A percentile compares a stretch with the other conserved stretches of the same genome.
phyloP scores from a whole-genome alignment of 1,284 basidiomycete genomes.

The Fomitopsis betulina region DNA sequence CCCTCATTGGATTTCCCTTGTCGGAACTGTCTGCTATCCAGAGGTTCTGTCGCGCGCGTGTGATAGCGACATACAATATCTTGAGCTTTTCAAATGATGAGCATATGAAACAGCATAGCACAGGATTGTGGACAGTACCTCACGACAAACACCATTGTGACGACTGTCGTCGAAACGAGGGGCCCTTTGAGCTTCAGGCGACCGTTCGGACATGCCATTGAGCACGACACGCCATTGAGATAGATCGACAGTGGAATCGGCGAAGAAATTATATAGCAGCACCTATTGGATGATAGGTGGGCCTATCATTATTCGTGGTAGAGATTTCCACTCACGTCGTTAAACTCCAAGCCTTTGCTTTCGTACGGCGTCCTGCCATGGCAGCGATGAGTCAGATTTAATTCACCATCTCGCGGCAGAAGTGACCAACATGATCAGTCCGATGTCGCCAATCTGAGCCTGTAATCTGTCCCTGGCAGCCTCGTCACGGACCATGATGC shows the following conservation, averaged over 20 bases:
- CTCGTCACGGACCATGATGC: slow-evolving; percentile 66
- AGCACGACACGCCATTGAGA: slow-evolving; percentile 60
- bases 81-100: slow-evolving; percentile 43
- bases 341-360: slow-evolving; percentile 71
- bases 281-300: slow-evolving; percentile 38
- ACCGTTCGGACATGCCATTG: slow-evolving; percentile 32
- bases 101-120: neutral
- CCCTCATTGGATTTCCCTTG: slow-evolving; percentile 54
- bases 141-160: slow-evolving; percentile 56
- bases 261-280: slow-evolving; percentile 67
- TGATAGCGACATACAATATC: slow-evolving; percentile 66
- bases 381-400: neutral
- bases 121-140: slow-evolving; percentile 34
- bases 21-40: slow-evolving; percentile 64
- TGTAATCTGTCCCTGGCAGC: slow-evolving; percentile 44
- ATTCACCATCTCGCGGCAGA: neutral
- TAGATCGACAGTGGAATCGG: slow-evolving; percentile 48
- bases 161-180: slow-evolving; percentile 49
- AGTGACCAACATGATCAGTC: slow-evolving; percentile 51
- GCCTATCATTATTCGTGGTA: neutral
- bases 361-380: slow-evolving; percentile 60
- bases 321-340: slow-evolving; percentile 45
- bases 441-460: slow-evolving; percentile 54
- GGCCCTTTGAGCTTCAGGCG: slow-evolving; percentile 20
- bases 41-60: slow-evolving; percentile 60